A percentile compares a stretch with the other conserved stretches of the same genome.
Evolutionary conservation across 108 stramenopile genomes (phyloP).

Genomic region (Pinguiococcus pyrenoidosus): DNA sequence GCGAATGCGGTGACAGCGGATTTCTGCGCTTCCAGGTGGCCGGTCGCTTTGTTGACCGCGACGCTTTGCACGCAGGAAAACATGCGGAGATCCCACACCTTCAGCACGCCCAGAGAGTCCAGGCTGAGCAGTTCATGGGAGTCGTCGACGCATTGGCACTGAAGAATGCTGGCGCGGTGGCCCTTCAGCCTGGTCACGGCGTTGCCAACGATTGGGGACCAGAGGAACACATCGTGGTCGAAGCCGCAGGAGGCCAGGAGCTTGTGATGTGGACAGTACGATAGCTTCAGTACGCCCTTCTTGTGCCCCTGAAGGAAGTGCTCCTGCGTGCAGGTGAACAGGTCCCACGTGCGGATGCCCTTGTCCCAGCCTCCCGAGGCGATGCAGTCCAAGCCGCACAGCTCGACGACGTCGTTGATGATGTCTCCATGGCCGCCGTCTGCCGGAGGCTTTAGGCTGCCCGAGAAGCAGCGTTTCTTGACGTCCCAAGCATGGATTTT

Average conservation of each 20-base stretch:
- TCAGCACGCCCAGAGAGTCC: conserved; percentile 7
- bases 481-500: too few relatives aligned
- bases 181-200: conserved; percentile 10
- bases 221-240: conserved; percentile 17
- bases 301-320: conserved; percentile 12
- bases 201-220: conserved; percentile 19
- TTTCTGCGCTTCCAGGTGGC: too few relatives aligned
- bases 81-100: conserved; percentile 22
- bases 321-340: conserved; percentile 7
- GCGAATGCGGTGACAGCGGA: too few relatives aligned
- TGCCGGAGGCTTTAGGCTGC: too few relatives aligned
- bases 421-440: too few relatives aligned
- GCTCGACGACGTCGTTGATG: too few relatives aligned
- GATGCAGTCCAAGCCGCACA: too few relatives aligned
- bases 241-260: conserved; percentile 14
- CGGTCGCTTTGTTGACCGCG: too few relatives aligned
- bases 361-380: too few relatives aligned
- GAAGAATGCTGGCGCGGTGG: conserved; percentile 12
- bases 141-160: too few relatives aligned
- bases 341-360: conserved; percentile 18
- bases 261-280: conserved; percentile 8
- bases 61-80: conserved; percentile 13
- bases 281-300: conserved; percentile 7
- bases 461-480: too few relatives aligned
- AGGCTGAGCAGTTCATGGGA: conserved; percentile 9